Evolutionary conservation across 331 rosid genomes (phyloP).

Genomic region (Spiraea crenata): DNA sequence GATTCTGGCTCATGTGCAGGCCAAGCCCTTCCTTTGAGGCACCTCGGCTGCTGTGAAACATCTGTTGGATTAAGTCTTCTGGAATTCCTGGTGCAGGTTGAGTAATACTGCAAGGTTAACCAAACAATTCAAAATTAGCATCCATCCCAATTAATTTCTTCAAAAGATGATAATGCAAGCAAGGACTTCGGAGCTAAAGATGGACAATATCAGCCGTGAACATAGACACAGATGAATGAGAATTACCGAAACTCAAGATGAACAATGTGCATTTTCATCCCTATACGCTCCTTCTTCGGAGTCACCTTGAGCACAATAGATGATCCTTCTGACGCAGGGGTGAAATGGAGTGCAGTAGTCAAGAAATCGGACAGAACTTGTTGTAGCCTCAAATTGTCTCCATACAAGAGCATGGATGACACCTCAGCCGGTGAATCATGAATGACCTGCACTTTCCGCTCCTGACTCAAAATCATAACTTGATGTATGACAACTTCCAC

Average conservation of each 20-base stretch:
- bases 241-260: slow-evolving; percentile 46
- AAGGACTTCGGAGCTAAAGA: no score
- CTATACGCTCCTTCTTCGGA: slow-evolving; percentile 37
- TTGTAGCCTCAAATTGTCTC: slow-evolving; percentile 48
- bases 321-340: slow-evolving; percentile 30
- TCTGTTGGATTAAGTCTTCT: slow-evolving; percentile 34
- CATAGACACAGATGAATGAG: no score
- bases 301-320: slow-evolving; percentile 19
- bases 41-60: slow-evolving; percentile 27
- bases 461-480: slow-evolving; percentile 38
- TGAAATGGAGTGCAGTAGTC: slow-evolving; percentile 30
- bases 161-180: no score
- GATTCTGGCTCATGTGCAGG: slow-evolving; percentile 37
- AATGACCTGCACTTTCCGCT: slow-evolving; percentile 32
- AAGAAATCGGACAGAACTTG: slow-evolving; percentile 39
- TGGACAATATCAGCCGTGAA: background rate
- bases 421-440: slow-evolving; percentile 35
- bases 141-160: background rate
- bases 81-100: slow-evolving; percentile 46
- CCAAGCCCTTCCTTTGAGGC: slow-evolving; percentile 42
- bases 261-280: slow-evolving; percentile 37
- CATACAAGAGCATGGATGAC: slow-evolving; percentile 35
- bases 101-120: slow-evolving; percentile 31
- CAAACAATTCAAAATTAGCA: background rate
- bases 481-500: slow-evolving; percentile 32